Base-by-base conservation (phyloP, 768 basidiomycete genomes). In the Auricularia heimuer region DNA sequence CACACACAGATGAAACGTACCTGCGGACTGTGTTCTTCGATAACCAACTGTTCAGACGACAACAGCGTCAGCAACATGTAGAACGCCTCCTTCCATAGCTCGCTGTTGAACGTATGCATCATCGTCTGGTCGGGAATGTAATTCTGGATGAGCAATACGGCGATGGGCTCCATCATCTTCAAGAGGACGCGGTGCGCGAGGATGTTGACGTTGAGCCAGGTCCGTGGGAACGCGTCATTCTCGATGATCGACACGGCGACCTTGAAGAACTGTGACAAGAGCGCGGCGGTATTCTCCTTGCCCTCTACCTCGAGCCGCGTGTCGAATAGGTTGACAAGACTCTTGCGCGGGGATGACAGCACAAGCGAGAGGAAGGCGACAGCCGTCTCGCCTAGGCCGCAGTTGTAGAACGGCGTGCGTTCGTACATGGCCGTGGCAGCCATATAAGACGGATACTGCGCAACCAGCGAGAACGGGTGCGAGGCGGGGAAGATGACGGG, bases 11-110 rank as follows among this genome's bases (percentile, higher is more conserved):
- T 21, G 29, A 29, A 16, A 64, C 69, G 51, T 65, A 90, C 92
- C 83, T 96, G 96, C 1, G 94, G 92, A 70, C 87, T 92, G 67
- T 95, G 94, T 67, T 98, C 93, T 73, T 98, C 96, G 61, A 98
- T 94, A 16, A 92, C 86, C 18, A 98, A 81, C 65, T 94, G 92
- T 60, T 95, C 91, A 3, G 93, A 96, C 3, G 92, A 89, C 35
- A 96, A 78, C 39, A 97, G 79, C 67, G 87, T 89, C 68, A 98
- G 81, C 8, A 97, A 78, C 81, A 94, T 89, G 63, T 83, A 80
- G 69, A 98, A 85, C 51, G 84, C 86, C 56, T 90, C 88, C 63
- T 79, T 83, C 96, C 96, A 98, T 16, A 98, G 77, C 8, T 77
- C 78, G 1, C 84, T 74, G 71, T 94, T 86, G 74, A 98, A 95